Percentiles rank a stretch among this genome's conserved stretches.
phyloP scores from a whole-genome alignment of 768 basidiomycete genomes.

The Suillus subalutaceus region DNA sequence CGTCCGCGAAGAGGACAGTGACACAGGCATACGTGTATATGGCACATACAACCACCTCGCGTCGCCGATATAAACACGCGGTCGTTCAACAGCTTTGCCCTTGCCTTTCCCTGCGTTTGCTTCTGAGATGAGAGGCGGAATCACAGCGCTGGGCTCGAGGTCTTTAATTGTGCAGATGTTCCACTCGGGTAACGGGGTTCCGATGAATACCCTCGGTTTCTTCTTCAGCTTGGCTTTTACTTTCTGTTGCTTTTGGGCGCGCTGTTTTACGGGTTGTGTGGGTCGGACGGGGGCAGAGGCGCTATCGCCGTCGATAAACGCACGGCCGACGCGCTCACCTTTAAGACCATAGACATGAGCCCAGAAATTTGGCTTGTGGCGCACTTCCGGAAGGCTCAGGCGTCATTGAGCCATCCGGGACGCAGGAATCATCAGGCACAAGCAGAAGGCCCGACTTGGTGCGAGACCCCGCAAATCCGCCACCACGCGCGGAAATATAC shows the following conservation, averaged over 20 bases:
- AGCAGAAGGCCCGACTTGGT: slow-evolving; percentile 27
- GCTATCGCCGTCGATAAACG: slow-evolving; percentile 16
- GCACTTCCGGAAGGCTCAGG: slow-evolving; percentile 8
- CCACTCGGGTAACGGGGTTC: slow-evolving; percentile 27
- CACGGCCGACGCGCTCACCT: slow-evolving; percentile 30
- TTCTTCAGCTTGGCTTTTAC: background rate
- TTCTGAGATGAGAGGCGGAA: background rate
- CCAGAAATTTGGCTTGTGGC: slow-evolving; percentile 29
- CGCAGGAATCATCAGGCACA: slow-evolving; percentile 21
- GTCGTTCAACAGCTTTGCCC: slow-evolving; percentile 6
- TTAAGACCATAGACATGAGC: slow-evolving; percentile 36
- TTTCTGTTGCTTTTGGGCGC: slow-evolving; percentile 2
- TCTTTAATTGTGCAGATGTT: slow-evolving; percentile 24
- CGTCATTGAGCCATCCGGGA: background rate
- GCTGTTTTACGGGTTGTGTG: background rate
- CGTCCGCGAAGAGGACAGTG: slow-evolving; percentile 11
- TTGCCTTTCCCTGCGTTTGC: background rate
- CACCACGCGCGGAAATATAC: slow-evolving; percentile 40
- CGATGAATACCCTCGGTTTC: slow-evolving; percentile 29
- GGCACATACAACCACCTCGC: slow-evolving; percentile 20
- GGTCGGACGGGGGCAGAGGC: background rate
- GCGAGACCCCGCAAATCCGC: slow-evolving; percentile 24
- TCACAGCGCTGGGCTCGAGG: slow-evolving; percentile 19
- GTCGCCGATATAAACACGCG: slow-evolving; percentile 26
- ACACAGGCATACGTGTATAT: slow-evolving; percentile 24